phyloP scores from a whole-genome alignment of 345 rosid species.

The Aethionema arabicum region DNA sequence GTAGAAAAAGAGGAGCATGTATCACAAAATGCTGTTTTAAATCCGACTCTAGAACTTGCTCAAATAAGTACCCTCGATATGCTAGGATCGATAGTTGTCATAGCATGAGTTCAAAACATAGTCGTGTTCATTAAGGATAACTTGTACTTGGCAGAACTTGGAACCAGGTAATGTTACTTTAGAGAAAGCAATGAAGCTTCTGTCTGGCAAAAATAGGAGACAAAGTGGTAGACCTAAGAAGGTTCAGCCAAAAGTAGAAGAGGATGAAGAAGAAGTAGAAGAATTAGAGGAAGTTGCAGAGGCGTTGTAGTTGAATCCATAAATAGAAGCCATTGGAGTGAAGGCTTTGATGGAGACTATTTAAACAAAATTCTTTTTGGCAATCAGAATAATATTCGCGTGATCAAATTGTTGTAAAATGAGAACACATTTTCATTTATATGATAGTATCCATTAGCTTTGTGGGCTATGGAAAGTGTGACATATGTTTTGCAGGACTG shows the following conservation, averaged over 20 bases:
- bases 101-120: conserved; percentile 16
- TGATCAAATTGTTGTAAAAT: conserved; percentile 26
- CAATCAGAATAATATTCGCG: conserved; percentile 29
- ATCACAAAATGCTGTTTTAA: conserved; percentile 8
- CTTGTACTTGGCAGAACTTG: conserved; percentile 52
- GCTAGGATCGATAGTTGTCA: conserved; percentile 16
- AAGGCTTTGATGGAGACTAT: conserved; percentile 22
- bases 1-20: conserved; percentile 20
- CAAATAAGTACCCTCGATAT: background rate
- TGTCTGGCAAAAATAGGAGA: conserved; percentile 62
- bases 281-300: conserved; percentile 17
- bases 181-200: conserved; percentile 71
- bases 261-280: conserved; percentile 31
- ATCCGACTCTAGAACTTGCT: conserved; percentile 15
- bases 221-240: conserved; percentile 67
- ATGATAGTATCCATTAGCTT: conserved; percentile 17
- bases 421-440: conserved; percentile 21
- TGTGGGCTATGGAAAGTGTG: conserved; percentile 22
- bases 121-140: conserved; percentile 13
- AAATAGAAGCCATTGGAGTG: conserved; percentile 1
- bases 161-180: conserved; percentile 60
- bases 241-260: conserved; percentile 42
- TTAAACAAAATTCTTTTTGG: conserved; percentile 27
- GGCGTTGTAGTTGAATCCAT: conserved; percentile 24
- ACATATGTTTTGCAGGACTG: conserved; percentile 17